Evolutionary conservation across 2,329 filamentous ascomycete genomes (phyloP), one percentile per base, ranked within the genome.

Genomic region (Apiospora malaysiana): DNA sequence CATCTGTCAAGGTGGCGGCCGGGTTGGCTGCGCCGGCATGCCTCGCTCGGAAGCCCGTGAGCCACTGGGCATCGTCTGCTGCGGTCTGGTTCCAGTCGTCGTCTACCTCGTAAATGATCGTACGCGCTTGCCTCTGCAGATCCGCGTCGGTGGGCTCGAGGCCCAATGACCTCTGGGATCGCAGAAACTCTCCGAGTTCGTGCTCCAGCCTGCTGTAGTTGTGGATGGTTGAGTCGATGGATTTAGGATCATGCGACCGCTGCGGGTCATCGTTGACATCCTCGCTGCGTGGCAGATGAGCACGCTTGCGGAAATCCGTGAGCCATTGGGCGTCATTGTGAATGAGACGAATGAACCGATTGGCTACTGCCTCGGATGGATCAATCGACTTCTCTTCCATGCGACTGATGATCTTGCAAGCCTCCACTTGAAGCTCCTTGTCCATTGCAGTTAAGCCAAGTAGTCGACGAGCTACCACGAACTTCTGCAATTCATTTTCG

Each of bases 41-140:
- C 68, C 86, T 83, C 51, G 82, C 78, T 71, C 83, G 86, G 79
- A 91, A 91, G 16, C 83, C 80, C 4, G 81, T 77, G 1, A 91
- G 81, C 86, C 88, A 90, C 4, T 82, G 78, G 2, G 81, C 73
- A 72, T 89, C 88, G 73, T 91, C 89, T 3, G 88, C 87, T 0
- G 85, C 86, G 1, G 89, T 91, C 75, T 90, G 89, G 73, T 91
- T 91, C 88, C 89, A 91, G 12, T 85, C 85, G 74, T 91, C 89
- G 69, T 90, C 88, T 12, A 40, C 27, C 71, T 84, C 86, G 78
- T 89, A 91, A 27, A 91, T 88, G 74, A 91, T 89, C 68, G 89
- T 83, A 72, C 89, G 85, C 27, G 88, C 89, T 74, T 90, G 83
- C 40, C 81, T 81, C 75, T 90, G 89, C 49, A 91, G 77, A 65